Evolutionary conservation across 2,329 filamentous ascomycete species (phyloP).

Genomic region (Aspergillus japonicus): DNA sequence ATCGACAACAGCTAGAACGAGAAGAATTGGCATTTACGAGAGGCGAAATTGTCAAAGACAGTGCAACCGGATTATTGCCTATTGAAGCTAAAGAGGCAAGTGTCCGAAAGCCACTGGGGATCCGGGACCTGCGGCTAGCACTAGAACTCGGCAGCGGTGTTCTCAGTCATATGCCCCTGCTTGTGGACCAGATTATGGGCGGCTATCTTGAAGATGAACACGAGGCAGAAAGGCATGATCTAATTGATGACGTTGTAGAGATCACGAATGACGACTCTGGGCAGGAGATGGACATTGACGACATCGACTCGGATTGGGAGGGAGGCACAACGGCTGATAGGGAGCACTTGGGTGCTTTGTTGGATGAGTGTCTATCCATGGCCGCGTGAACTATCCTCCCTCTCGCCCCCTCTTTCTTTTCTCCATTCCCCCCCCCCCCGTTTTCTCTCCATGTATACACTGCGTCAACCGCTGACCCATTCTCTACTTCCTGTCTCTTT

Average conservation of each 20-base stretch:
- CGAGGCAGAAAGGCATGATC: constrained; percentile 49
- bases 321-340: constrained; percentile 36
- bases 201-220: constrained; percentile 74
- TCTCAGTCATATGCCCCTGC: constrained; percentile 72
- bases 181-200: constrained; percentile 68
- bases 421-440: neutral
- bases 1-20: constrained; percentile 68
- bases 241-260: constrained; percentile 25
- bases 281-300: constrained; percentile 42
- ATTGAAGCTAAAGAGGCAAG: constrained; percentile 75
- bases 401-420: constrained; percentile 9
- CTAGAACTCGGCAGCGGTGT: constrained; percentile 73
- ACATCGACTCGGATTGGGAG: constrained; percentile 41
- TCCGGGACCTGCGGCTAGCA: constrained; percentile 75
- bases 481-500: neutral
- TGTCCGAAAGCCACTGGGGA: constrained; percentile 68
- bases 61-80: constrained; percentile 70
- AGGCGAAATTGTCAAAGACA: constrained; percentile 73
- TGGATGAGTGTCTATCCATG: constrained; percentile 45
- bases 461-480: neutral
- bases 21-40: constrained; percentile 72
- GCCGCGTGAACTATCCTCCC: constrained; percentile 32
- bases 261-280: constrained; percentile 23
- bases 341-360: constrained; percentile 38
- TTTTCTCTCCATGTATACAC: constrained; percentile 1